These are phyloP conservation scores for Beauveria caledonica DNA, from an alignment of 2,329 filamentous ascomycete species.

Conservation along the genomic window DNA sequence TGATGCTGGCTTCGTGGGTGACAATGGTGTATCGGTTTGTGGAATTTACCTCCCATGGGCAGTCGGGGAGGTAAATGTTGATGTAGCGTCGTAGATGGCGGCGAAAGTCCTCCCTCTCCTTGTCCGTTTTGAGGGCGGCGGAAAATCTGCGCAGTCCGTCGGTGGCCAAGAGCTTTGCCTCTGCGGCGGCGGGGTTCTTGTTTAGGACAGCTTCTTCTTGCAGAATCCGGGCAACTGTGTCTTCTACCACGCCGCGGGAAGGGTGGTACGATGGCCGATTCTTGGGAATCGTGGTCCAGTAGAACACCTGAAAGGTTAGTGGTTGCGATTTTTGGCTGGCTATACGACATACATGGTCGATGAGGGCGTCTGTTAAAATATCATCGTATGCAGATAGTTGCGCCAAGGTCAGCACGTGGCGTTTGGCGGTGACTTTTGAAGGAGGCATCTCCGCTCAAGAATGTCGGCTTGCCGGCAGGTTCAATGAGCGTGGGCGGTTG, in stretches of 20 bases:
- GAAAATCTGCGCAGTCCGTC: conserved; percentile 67
- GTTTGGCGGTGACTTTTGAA: conserved; percentile 38
- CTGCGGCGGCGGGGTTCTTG: conserved; percentile 63
- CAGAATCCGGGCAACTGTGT: conserved; percentile 52
- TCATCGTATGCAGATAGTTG: conserved; percentile 93
- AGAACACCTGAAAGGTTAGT: conserved; percentile 60
- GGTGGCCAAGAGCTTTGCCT: conserved; percentile 62
- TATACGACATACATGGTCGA: conserved; percentile 77
- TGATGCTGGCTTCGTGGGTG: conserved; percentile 80
- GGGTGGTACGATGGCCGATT: conserved; percentile 81
- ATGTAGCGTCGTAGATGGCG: conserved; percentile 84
- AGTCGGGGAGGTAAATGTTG: conserved; percentile 87
- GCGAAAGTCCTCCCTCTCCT: conserved; percentile 80
- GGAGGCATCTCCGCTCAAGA: conserved; percentile 27
- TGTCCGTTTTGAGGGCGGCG: conserved; percentile 58
- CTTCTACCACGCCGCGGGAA: conserved; percentile 66
- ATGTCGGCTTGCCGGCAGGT: background rate
- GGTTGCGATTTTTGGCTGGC: too few species aligned
- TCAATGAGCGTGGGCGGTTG: background rate
- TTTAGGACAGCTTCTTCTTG: conserved; percentile 62
- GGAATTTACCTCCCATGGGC: conserved; percentile 81
- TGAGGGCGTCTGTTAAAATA: conserved; percentile 85
- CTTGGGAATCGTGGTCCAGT: conserved; percentile 94
- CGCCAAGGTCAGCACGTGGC: conserved; percentile 70
- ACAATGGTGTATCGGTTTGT: conserved; percentile 94